Evolutionary conservation across 2,329 filamentous ascomycete genomes (phyloP), one percentile per base, ranked within the genome.

Genomic region (Drechmeria coniospora): DNA sequence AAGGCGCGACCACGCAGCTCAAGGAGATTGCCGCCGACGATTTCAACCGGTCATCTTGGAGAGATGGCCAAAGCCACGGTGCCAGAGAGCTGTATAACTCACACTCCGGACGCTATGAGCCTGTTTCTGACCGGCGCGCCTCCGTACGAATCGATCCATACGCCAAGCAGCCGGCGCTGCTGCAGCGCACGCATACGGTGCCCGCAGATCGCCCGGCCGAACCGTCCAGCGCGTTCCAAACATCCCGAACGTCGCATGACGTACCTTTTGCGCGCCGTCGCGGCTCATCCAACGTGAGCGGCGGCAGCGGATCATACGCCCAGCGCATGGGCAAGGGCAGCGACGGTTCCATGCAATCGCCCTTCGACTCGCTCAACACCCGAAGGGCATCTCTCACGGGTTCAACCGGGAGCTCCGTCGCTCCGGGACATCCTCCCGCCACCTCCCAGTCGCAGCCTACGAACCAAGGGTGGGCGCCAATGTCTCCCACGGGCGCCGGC

Each of bases 21-120:
- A 82, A 83, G 45, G 86, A 95, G 47, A 92, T 94, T 36, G 82
- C 84, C 5, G 80, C 86, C 0, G 90, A 95, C 50, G 87, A 93
- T 39, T 95, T 94, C 45, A 92, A 78, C 48, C 70, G 90, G 36
- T 72, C 77, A 28, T 69, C 75, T 19, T 92, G 81, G 76, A 69
- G 79, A 43, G 83, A 93, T 35, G 68, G 74, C 5, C 62, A 65
- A 20, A 47, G 60, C 1, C 62, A 68, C 31, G 62, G 66, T 8
- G 74, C 71, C 35, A 66, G 80, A 31, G 86, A 95, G 50, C 61
- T 95, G 0, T 95, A 75, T 57, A 94, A 95, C 49, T 92, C 87
- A n/a, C 79, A 92, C 30, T 93, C 83, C 29, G 87, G 87, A 12
- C 77, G 83, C 27, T 92, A 93, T 41, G 87, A 95, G 47, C 84